Base-by-base conservation (phyloP, 805 yeast genomes). In the Diddensiella caesifluorescens region DNA sequence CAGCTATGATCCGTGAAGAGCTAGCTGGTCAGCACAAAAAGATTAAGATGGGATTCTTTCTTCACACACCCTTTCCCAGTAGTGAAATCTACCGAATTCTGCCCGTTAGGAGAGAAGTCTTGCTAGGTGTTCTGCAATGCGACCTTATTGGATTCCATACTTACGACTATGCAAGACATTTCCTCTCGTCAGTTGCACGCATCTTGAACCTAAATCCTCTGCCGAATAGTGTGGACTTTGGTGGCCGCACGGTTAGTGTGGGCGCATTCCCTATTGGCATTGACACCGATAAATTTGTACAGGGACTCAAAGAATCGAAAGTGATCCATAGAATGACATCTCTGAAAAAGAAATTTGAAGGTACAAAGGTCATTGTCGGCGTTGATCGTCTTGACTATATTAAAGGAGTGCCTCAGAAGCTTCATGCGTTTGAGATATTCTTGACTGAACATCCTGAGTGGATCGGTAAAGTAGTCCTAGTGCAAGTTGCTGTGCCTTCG, bases 181-280 rank as follows among this genome's bases (percentile, higher is more conserved):
- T 94, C 65, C 65, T 94, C 41, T 82, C 94, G 15, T 80, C 95
- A 1, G 95, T 92, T 7, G 80, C 88, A 45, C 73, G 95, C 43
- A 83, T 92, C 15, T 72, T 92, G 40, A 75, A 84, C 47, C 77
- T 88, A 5, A 81, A 80, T 38, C 88, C 97, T 0, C 70, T 83
- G 47, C 98, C 98, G 3, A 89, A 88, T 50, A 95, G 97, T 15
- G 84, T 92, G 15, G 81, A 82, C 48, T 86, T 73, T 59, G 69
- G 78, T 33, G 84, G 86, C 22, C 69, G 90, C 39, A 76, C 77
- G 46, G 90, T 92, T 35, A 77, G 78, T 22, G 87, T 92, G 26
- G 96, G 97, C 19, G 97, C 97, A 0, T 90, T 89, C 74, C 98
- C 99, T n/a, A 92, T 92, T 52, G 99, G 99, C 44, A 92, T 92